Conservation (phyloP, 2,329 filamentous ascomycete genomes). For the Madurella mycetomatis region DNA sequence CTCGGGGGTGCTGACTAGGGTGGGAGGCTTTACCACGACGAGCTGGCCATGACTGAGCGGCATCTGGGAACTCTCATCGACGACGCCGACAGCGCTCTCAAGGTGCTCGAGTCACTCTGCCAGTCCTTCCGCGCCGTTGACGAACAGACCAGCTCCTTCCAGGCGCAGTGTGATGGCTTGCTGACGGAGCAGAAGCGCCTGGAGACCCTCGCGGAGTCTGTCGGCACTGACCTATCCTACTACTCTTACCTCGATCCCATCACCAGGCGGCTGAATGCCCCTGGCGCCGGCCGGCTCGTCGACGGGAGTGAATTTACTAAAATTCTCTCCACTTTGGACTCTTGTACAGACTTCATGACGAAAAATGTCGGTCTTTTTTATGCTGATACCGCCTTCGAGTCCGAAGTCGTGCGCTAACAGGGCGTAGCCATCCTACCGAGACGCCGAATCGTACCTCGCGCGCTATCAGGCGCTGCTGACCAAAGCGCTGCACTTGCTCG, state of each 20-base stretch:
- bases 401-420: slow-evolving; percentile 3
- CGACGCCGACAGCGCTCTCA: slow-evolving; percentile 71
- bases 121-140: slow-evolving; percentile 86
- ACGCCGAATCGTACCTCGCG: slow-evolving; percentile 81
- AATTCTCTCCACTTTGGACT: slow-evolving; percentile 81
- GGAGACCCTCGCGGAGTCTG: slow-evolving; percentile 72
- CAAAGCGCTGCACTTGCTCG: slow-evolving; percentile 58
- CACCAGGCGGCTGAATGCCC: slow-evolving; percentile 84
- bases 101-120: slow-evolving; percentile 72
- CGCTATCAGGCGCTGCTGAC: slow-evolving; percentile 78
- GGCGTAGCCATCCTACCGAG: slow-evolving; percentile 69
- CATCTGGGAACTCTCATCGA: slow-evolving; percentile 76
- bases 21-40: slow-evolving; percentile 68
- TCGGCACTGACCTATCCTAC: slow-evolving; percentile 87
- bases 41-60: slow-evolving; percentile 72
- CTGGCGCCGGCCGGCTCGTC: slow-evolving; percentile 80
- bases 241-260: slow-evolving; percentile 92
- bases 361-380: slow-evolving; percentile 58
- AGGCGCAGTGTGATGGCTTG: slow-evolving; percentile 84
- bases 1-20: slow-evolving; percentile 28
- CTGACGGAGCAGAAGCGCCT: slow-evolving; percentile 76
- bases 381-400: not conserved
- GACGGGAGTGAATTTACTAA: slow-evolving; percentile 81
- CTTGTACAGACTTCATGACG: slow-evolving; percentile 90
- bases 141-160: slow-evolving; percentile 86